A percentile compares a stretch with the other conserved stretches of the same genome.
Conservation (phyloP, 805 yeast species). For the Naumovozyma baii region DNA sequence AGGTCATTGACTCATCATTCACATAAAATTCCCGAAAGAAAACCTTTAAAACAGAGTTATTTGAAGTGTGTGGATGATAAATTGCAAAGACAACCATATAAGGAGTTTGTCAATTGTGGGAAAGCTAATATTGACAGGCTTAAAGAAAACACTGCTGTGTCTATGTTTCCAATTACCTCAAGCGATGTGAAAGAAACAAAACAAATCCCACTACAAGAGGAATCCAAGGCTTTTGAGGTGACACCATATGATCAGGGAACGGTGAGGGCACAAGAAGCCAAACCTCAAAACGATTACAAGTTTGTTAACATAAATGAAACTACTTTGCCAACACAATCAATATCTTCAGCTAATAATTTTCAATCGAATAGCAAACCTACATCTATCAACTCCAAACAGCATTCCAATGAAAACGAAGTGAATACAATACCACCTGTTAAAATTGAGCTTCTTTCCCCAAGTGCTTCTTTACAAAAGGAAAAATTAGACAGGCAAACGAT, state of each 20-base stretch:
- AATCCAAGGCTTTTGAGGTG: no score
- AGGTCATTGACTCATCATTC: slow-evolving; percentile 33
- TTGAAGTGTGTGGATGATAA: slow-evolving; percentile 36
- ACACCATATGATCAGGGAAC: no score
- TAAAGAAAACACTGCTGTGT: slow-evolving; percentile 1
- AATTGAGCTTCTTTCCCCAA: no score
- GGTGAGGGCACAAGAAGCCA: no score
- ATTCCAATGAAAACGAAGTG: no score
- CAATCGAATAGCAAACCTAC: no score
- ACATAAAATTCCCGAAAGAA: slow-evolving; percentile 29
- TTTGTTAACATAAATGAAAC: no score
- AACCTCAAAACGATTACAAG: no score
- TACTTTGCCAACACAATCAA: no score
- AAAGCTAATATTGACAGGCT: slow-evolving; percentile 15
- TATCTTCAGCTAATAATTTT: no score
- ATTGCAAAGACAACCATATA: slow-evolving; percentile 22
- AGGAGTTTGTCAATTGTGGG: slow-evolving; percentile 36
- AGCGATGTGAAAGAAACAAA: neutral
- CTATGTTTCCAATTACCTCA: neutral
- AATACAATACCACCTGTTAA: no score
- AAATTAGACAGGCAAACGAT: neutral
- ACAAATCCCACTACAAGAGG: neutral
- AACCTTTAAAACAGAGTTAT: slow-evolving; percentile 40
- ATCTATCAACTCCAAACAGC: no score
- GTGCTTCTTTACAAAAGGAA: neutral